Evolutionary conservation across 768 basidiomycete species (phyloP).

Genomic region (Neoboletus subvelutipes): DNA sequence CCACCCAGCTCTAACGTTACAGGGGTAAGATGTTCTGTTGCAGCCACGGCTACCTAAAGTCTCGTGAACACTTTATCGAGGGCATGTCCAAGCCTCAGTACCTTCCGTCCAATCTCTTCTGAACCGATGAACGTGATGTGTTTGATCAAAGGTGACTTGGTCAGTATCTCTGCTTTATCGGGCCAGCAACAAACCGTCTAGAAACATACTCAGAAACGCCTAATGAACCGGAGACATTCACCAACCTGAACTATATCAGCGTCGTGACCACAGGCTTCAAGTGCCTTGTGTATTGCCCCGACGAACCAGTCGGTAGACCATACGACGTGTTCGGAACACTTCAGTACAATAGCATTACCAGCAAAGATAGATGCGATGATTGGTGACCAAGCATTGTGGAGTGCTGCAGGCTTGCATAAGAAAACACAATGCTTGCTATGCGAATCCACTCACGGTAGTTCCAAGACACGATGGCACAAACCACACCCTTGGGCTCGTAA

Average conservation of each 20-base stretch:
- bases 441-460: conserved; percentile 71
- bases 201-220: conserved; percentile 9
- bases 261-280: conserved; percentile 81
- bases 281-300: conserved; percentile 69
- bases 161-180: conserved; percentile 80
- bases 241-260: conserved; percentile 85
- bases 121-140: conserved; percentile 96
- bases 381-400: conserved; percentile 94
- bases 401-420: conserved; percentile 46
- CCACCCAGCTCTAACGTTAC: conserved; percentile 94
- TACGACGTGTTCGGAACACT: conserved; percentile 89
- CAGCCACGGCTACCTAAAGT: conserved; percentile 73
- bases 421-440: not conserved
- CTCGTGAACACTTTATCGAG: not conserved
- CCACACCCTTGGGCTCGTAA: conserved; percentile 91
- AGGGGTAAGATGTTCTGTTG: conserved; percentile 84
- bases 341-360: conserved; percentile 87
- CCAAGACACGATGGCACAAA: conserved; percentile 93
- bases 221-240: not conserved
- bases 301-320: conserved; percentile 90
- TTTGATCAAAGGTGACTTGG: conserved; percentile 73
- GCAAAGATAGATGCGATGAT: conserved; percentile 89
- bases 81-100: conserved; percentile 27
- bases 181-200: conserved; percentile 87
- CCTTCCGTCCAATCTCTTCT: conserved; percentile 73